Evolutionary conservation across 1,284 basidiomycete genomes (phyloP).

Genomic region (Ceratobasidium papillatum): DNA sequence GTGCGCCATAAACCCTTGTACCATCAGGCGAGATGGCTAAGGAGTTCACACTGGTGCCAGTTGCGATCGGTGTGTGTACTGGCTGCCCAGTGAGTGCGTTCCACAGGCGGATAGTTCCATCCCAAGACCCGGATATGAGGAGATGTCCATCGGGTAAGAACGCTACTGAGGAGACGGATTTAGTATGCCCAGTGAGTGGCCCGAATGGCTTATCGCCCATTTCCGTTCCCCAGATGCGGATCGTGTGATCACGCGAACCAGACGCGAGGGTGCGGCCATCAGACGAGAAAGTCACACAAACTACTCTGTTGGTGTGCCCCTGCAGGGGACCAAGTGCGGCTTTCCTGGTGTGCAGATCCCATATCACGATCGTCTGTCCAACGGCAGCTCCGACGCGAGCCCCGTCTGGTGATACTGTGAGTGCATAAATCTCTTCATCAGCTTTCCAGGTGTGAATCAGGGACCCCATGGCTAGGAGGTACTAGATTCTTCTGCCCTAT

Average conservation of each 20-base stretch:
- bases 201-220: background rate
- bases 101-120: no score
- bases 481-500: no score
- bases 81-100: no score
- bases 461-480: no score
- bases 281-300: background rate
- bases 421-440: background rate
- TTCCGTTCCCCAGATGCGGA: background rate
- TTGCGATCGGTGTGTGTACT: background rate
- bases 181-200: no score
- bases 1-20: no score
- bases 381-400: background rate
- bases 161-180: no score
- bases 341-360: background rate
- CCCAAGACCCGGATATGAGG: no score
- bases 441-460: no score
- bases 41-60: background rate
- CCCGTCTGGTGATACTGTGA: background rate
- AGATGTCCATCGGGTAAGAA: no score
- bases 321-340: background rate
- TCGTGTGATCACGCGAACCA: background rate
- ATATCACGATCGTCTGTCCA: background rate
- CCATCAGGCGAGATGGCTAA: conserved; percentile 37
- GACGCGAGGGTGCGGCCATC: background rate
- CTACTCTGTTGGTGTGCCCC: background rate